Conservation (phyloP, 2,329 filamentous ascomycete species). For the Graphium sp. region DNA sequence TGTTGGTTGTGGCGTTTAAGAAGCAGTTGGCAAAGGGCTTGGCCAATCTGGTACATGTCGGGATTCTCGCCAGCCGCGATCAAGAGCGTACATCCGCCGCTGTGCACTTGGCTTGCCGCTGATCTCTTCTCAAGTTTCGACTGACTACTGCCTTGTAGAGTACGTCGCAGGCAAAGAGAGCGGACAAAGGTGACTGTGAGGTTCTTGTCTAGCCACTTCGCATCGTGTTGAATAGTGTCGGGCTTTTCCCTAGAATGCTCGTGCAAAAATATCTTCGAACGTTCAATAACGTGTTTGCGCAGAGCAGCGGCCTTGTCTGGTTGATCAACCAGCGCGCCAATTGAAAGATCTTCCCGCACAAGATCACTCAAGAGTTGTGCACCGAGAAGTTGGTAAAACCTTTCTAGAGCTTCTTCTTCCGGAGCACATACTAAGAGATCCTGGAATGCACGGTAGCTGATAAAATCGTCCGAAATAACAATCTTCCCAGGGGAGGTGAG, state of each 20-base stretch:
- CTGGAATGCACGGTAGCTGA: slow-evolving; percentile 79
- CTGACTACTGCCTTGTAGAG: slow-evolving; percentile 49
- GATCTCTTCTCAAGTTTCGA: slow-evolving; percentile 60
- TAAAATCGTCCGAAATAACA: slow-evolving; percentile 74
- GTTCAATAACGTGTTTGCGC: slow-evolving; percentile 69
- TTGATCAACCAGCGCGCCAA: slow-evolving; percentile 49
- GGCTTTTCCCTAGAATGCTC: slow-evolving; percentile 52
- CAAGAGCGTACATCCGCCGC: slow-evolving; percentile 50
- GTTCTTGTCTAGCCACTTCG: slow-evolving; percentile 80
- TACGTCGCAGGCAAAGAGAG: slow-evolving; percentile 59
- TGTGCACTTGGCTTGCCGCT: slow-evolving; percentile 44
- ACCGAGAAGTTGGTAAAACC: slow-evolving; percentile 70
- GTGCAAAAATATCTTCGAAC: slow-evolving; percentile 78
- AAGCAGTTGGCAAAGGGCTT: slow-evolving; percentile 67
- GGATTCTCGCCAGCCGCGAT: slow-evolving; percentile 51
- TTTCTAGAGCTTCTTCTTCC: slow-evolving; percentile 73
- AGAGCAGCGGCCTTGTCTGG: slow-evolving; percentile 54
- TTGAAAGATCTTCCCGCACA: slow-evolving; percentile 60
- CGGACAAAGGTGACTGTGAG: slow-evolving; percentile 63
- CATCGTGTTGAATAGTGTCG: slow-evolving; percentile 71
- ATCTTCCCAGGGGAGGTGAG: slow-evolving; percentile 57
- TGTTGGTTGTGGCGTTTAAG: slow-evolving; percentile 73
- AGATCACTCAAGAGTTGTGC: slow-evolving; percentile 59
- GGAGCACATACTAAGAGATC: slow-evolving; percentile 71
- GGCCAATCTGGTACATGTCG: slow-evolving; percentile 85